These are phyloP conservation scores for Borovskyia barvae DNA, from an alignment of 208 protist genomes.

Conservation along the genomic window DNA sequence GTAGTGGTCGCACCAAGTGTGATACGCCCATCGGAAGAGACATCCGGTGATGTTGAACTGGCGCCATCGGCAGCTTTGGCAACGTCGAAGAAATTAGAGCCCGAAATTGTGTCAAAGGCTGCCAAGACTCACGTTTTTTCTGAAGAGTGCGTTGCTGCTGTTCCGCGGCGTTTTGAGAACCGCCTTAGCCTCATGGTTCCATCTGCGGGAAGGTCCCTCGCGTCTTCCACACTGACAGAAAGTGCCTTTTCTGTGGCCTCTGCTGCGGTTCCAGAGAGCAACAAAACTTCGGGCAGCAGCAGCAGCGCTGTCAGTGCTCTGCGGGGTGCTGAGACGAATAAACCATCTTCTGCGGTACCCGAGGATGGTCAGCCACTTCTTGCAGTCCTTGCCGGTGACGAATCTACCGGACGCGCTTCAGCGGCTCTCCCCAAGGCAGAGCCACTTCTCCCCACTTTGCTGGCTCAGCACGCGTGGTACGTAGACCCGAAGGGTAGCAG, in stretches of 20 bases:
- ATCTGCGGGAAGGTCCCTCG: not conserved
- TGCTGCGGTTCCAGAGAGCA: too few species aligned
- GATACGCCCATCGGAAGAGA: conserved; percentile 10
- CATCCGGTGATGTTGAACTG: not conserved
- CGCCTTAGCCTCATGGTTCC: conserved; percentile 32
- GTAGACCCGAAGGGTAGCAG: not conserved
- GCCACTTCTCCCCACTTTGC: not conserved
- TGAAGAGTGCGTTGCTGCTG: conserved; percentile 36
- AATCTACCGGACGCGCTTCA: conserved; percentile 2
- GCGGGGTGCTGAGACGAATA: too few species aligned
- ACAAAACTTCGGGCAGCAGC: too few species aligned
- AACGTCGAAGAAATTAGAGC: not conserved
- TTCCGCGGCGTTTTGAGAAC: conserved; percentile 34
- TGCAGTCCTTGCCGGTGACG: too few species aligned
- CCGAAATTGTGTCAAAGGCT: conserved; percentile 2
- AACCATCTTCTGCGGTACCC: too few species aligned
- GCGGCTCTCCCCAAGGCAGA: conserved; percentile 6
- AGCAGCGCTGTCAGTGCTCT: too few species aligned
- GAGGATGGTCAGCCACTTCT: too few species aligned
- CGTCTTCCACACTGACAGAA: not conserved
- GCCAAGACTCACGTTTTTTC: conserved; percentile 25
- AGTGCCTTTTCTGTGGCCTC: too few species aligned
- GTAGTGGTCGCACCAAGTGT: conserved; percentile 32
- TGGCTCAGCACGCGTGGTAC: conserved; percentile 8
- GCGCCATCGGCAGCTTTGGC: not conserved